Conservation (phyloP, 2,329 filamentous ascomycete genomes). For the Epichloe aotearoae region DNA sequence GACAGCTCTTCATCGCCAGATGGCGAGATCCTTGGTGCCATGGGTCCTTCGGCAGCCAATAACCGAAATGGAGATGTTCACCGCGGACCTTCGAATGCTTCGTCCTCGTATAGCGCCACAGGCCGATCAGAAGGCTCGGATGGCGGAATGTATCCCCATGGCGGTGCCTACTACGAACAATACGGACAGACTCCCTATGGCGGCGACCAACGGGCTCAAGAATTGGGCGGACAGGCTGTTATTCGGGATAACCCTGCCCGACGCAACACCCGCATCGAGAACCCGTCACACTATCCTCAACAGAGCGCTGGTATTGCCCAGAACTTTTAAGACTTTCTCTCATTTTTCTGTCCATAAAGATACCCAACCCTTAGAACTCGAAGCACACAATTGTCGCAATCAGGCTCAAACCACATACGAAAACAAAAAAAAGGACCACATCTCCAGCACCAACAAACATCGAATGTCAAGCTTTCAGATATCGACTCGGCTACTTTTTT, state of each 20-base stretch:
- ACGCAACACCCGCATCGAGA: conserved; percentile 91
- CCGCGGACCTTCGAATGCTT: conserved; percentile 87
- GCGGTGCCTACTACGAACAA: conserved; percentile 43
- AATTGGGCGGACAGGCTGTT: conserved; percentile 52
- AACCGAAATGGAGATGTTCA: conserved; percentile 60
- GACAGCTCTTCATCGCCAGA: conserved; percentile 45
- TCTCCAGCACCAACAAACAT: background rate
- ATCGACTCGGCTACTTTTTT: background rate
- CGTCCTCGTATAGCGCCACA: conserved; percentile 82
- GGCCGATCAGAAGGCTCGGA: conserved; percentile 60
- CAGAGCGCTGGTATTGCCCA: conserved; percentile 92
- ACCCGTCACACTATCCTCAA: conserved; percentile 74
- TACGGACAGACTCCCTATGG: conserved; percentile 45
- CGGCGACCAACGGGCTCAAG: conserved; percentile 29
- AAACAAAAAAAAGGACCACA: background rate
- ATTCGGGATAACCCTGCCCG: conserved; percentile 88
- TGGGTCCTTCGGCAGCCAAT: conserved; percentile 58
- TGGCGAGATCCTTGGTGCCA: conserved; percentile 69
- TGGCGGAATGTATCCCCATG: conserved; percentile 32
- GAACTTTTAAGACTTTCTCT: conserved; percentile 51
- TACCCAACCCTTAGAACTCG: background rate
- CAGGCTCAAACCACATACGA: background rate
- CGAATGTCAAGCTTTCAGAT: background rate
- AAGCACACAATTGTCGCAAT: background rate
- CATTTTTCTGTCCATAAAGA: conserved; percentile 6